A percentile compares a stretch with the other conserved stretches of the same genome.
Conservation (phyloP, 139 green algal genomes). For the Picochlorum sp. region DNA sequence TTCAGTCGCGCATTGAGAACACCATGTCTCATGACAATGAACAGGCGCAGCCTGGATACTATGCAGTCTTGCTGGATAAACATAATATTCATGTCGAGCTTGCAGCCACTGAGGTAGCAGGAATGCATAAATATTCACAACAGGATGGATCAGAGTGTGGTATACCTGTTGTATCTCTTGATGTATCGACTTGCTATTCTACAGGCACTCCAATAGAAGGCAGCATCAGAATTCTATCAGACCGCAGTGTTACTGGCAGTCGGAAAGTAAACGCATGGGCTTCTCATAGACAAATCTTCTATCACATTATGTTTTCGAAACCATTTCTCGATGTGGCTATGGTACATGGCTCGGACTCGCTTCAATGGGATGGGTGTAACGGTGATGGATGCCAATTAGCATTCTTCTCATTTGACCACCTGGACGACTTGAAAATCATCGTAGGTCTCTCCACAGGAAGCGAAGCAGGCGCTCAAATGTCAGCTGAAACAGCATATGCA, state of each 20-base stretch:
- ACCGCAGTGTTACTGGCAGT: neutral
- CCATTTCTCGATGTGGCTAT: neutral
- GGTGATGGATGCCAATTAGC: neutral
- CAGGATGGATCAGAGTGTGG: no score
- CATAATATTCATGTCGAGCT: constrained; percentile 1
- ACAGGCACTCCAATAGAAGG: neutral
- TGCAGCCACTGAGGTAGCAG: constrained; percentile 1
- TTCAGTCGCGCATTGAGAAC: neutral
- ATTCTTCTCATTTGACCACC: constrained; percentile 6
- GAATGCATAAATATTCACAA: constrained; percentile 2
- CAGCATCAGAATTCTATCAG: neutral
- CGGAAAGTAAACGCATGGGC: constrained; percentile 7
- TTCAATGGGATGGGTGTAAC: neutral
- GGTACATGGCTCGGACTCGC: neutral
- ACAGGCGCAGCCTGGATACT: neutral
- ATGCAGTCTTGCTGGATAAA: neutral
- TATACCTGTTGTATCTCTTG: neutral
- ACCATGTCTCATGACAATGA: constrained; percentile 7
- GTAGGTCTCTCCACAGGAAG: constrained; percentile 5
- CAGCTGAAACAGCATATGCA: neutral
- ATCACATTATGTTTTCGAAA: constrained; percentile 2
- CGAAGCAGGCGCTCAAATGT: neutral
- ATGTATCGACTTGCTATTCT: neutral
- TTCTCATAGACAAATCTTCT: constrained; percentile 2
- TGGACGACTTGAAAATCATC: neutral